Conservation (phyloP, 768 basidiomycete genomes). For the Crassisporium funariophilum region DNA sequence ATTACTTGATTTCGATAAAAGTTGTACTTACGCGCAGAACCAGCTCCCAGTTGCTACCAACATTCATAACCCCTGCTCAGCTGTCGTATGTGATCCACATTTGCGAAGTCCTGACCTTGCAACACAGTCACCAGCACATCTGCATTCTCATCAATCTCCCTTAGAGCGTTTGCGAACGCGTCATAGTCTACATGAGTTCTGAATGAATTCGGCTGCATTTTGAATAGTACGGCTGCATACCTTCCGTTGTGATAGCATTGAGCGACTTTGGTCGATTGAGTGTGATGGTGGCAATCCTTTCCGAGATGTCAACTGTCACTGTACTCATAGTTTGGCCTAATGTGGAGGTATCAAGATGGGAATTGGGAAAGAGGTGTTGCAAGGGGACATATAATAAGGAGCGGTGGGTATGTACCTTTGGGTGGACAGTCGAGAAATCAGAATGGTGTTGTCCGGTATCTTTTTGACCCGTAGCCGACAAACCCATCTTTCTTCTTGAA, state of each 20-base stretch:
- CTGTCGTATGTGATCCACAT: neutral
- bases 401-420: too few relatives aligned
- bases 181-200: conserved; percentile 53
- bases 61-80: neutral
- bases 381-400: too few relatives aligned
- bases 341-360: too few relatives aligned
- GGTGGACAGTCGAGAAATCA: too few relatives aligned
- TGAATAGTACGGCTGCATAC: conserved; percentile 22
- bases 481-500: too few relatives aligned
- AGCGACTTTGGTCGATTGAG: conserved; percentile 59
- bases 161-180: conserved; percentile 55
- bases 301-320: conserved; percentile 48
- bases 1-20: neutral
- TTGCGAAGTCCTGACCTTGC: conserved; percentile 50
- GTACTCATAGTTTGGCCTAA: too few relatives aligned
- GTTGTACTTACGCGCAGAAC: conserved; percentile 67
- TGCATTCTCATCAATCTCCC: conserved; percentile 57
- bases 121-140: conserved; percentile 69
- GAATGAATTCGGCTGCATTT: conserved; percentile 1
- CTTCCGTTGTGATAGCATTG: conserved; percentile 62
- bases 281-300: conserved; percentile 69
- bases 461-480: too few relatives aligned
- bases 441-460: too few relatives aligned
- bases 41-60: conserved; percentile 61
- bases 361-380: too few relatives aligned